Evolutionary conservation across 2,329 filamentous ascomycete genomes (phyloP).

Genomic region (Daldinia sp.): DNA sequence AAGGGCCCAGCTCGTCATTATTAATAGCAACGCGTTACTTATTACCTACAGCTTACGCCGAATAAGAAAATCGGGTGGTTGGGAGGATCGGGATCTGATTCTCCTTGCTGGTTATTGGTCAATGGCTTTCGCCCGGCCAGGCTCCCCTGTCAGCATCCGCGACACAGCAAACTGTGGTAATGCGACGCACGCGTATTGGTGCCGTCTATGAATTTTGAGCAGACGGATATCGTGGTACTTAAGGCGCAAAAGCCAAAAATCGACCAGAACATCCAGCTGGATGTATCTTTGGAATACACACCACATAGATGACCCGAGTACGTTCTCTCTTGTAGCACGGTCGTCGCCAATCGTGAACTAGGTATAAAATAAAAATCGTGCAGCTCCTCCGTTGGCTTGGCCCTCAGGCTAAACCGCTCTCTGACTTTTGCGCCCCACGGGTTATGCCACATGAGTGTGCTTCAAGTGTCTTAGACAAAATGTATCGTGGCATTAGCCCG

Average conservation of each 20-base stretch:
- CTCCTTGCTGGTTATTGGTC: constrained; percentile 37
- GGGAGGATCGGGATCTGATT: constrained; percentile 39
- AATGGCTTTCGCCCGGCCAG: constrained; percentile 34
- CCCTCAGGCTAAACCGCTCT: constrained; percentile 31
- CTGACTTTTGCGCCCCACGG: constrained; percentile 33
- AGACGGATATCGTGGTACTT: constrained; percentile 18
- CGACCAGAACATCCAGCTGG: not conserved
- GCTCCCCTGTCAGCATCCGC: constrained; percentile 41
- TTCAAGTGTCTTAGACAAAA: constrained; percentile 39
- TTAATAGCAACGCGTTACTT: constrained; percentile 37
- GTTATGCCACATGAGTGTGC: constrained; percentile 36
- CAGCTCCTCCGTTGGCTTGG: constrained; percentile 30
- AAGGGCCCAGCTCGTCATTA: constrained; percentile 32
- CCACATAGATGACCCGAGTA: constrained; percentile 35
- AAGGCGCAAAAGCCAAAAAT: not conserved
- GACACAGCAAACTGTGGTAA: constrained; percentile 42
- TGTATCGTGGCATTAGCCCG: constrained; percentile 39
- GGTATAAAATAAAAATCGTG: constrained; percentile 27
- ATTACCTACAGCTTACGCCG: constrained; percentile 34
- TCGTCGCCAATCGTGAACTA: constrained; percentile 27
- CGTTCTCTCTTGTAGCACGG: constrained; percentile 37
- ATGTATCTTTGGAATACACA: constrained; percentile 37
- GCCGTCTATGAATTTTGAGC: constrained; percentile 22
- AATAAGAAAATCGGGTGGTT: constrained; percentile 42
- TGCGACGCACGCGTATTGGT: constrained; percentile 31